Evolutionary conservation across 2,329 filamentous ascomycete species (phyloP), one percentile per base, ranked within the genome.

Genomic region (Talaromyces sp.): DNA sequence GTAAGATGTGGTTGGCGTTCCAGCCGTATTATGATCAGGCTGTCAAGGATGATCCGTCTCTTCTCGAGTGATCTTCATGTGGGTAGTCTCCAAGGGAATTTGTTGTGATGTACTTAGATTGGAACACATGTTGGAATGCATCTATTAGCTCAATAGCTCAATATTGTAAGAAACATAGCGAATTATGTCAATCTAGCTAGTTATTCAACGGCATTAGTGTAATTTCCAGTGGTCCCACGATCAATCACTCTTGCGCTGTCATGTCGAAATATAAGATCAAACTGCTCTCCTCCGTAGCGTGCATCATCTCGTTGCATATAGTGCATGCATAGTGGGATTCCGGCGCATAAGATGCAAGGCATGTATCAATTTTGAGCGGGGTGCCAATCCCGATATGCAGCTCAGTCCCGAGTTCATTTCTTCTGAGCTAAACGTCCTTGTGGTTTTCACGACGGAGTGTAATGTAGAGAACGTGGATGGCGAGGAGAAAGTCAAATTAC

Each of bases 1-100:
- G 48, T 39, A 61, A 61, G n/a, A 61, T 61, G 59, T 61, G 59
- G 37, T 37, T 56, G n/a, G 40, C 40, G n/a, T 61, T 55, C 28
- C 59, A 61, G 28, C 59, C 48, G 23, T 61, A 55, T 35, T 55
- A 46, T 46, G 48, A 61, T 7, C 59, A 61, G 21, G 48, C 40
- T 23, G 28, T 61, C n/a, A 42, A 61, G 12, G 59, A 61, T 21
- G 59, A 61, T 35, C 37, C 37, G 8, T 55, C 37, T 0, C 28
- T 61, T 42, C 54, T 57, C 42, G 54, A 42, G 25, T 57, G 21
- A 57, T 14, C 1, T 16, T 6, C 3, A 42, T 14, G 14, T 56
- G 2, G 21, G 23, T 56, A 23, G 33, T 42, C 21, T 42, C 5
- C 8, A 40, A 7, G n/a, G n/a, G n/a, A 7, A 16, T 18, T 40